Evolutionary conservation across 202 grass and related monocot species (phyloP), one percentile per base, ranked within the genome.

Genomic region (Digitaria exilis): DNA sequence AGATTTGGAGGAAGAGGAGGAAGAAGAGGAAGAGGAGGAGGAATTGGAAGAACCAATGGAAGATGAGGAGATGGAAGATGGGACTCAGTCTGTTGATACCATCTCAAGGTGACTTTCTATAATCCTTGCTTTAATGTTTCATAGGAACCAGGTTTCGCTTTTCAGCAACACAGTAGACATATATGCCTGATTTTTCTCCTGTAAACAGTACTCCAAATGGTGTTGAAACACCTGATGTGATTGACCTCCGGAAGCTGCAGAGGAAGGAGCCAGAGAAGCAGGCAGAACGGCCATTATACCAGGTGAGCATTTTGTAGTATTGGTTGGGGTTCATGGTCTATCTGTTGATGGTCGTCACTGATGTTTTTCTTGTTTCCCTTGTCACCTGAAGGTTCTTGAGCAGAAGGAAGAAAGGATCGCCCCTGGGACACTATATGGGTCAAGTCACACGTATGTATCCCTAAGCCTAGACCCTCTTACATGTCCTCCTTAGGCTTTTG

Each of bases 191-290:
- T n/a, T 1, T 50, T 87, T 78, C 6, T 67, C 87, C 26, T 68
- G 34, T 68, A 22, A 50, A 79, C 79, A 98, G 96, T 85, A 98
- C 96, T 78, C 95, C 95, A 51, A 95, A 92, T 88, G 95, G 95
- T 24, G 90, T 98, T 22, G 95, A 98, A 88, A 98, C 96, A 75
- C 96, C 96, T 79, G 96, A 95, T 73, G 93, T 95, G 17, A 98
- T 98, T 15, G 96, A 98, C 49, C 91, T 98, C 48, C 89, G 96
- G 37, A 98, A 98, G 80, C 96, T 85, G 82, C 93, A 94, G 51
- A 88, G 93, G 82, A 98, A 98, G 85, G 96, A 98, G 65, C 89
- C 93, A 30, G 92, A 94, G 63, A 94, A 79, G 84, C 87, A 82
- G 60, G 76, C 88, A 3, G 96, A 98, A 69, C 90, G 88, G 49